These are phyloP conservation scores for Plasmodium coatneyi DNA, from an alignment of 169 alveolate genomes.

Conservation along the genomic window DNA sequence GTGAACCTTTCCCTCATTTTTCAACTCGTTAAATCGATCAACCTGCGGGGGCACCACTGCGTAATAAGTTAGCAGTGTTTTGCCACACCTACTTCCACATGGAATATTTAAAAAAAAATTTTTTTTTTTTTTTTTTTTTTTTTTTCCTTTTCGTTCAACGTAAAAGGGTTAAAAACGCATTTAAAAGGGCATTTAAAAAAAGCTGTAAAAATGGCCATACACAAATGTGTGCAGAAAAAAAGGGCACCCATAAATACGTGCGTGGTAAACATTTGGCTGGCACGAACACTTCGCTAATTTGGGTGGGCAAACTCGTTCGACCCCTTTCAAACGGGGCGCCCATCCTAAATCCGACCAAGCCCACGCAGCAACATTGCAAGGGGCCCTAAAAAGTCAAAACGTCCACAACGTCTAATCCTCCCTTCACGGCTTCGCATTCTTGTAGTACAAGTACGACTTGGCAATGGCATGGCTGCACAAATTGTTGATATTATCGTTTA, in stretches of 20 bases:
- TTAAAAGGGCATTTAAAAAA: not conserved
- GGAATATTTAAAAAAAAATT: not conserved
- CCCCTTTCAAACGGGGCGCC: not conserved
- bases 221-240: not conserved
- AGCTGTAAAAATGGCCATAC: not conserved
- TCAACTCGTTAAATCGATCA: not conserved
- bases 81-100: not conserved
- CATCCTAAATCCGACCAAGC: not conserved
- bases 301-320: not conserved
- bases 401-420: not conserved
- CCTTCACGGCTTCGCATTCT: constrained; percentile 45
- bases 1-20: not conserved
- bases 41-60: not conserved
- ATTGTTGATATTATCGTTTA: constrained; percentile 62
- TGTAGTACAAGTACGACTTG: constrained; percentile 57
- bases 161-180: not conserved
- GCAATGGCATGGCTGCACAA: constrained; percentile 75
- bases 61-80: not conserved
- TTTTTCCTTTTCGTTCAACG: not conserved
- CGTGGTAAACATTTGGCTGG: not conserved
- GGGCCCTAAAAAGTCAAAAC: not conserved
- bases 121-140: not conserved
- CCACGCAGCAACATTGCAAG: not conserved
- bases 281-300: not conserved
- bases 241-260: not conserved